A percentile compares a stretch with the other conserved stretches of the same genome.
Conservation (phyloP, 495 filamentous ascomycete genomes). For the Hypoxylon fuscum region DNA sequence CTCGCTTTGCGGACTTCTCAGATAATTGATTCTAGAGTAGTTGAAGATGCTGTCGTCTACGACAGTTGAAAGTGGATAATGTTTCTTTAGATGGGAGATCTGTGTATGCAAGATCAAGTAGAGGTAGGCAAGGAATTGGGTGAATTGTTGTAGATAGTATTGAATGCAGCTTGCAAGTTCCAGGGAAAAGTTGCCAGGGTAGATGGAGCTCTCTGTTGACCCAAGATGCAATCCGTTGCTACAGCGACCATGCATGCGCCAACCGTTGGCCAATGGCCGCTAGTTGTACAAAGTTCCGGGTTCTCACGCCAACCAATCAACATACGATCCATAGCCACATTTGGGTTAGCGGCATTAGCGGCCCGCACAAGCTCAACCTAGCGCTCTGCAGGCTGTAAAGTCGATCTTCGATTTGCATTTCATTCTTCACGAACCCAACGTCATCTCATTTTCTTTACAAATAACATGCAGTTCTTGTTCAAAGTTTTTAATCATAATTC, state of each 20-base stretch:
- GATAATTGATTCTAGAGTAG: not conserved
- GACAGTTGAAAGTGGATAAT: constrained; percentile 35
- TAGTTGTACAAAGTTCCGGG: not conserved
- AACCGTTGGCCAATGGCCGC: constrained; percentile 29
- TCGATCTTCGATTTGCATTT: constrained; percentile 20
- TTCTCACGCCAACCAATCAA: constrained; percentile 34
- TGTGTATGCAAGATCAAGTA: constrained; percentile 41
- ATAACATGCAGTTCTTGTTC: not conserved
- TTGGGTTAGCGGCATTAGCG: constrained; percentile 22
- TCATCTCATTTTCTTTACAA: not conserved
- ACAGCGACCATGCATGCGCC: constrained; percentile 14
- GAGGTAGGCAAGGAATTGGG: constrained; percentile 34
- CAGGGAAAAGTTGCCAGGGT: constrained; percentile 30
- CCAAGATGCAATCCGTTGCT: constrained; percentile 24
- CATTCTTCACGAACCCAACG: not conserved
- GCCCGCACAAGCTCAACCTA: constrained; percentile 27
- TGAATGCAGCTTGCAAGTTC: constrained; percentile 23
- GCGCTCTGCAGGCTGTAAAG: constrained; percentile 16
- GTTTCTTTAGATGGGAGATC: constrained; percentile 35
- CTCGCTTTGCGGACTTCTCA: constrained; percentile 16
- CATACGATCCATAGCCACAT: constrained; percentile 23
- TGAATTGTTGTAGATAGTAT: constrained; percentile 28
- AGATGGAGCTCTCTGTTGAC: constrained; percentile 34
- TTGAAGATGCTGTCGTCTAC: constrained; percentile 21
- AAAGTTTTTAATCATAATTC: not conserved